Evolutionary conservation across 164 flowering plant species (phyloP).

Genomic region (Stephania cephalantha): DNA sequence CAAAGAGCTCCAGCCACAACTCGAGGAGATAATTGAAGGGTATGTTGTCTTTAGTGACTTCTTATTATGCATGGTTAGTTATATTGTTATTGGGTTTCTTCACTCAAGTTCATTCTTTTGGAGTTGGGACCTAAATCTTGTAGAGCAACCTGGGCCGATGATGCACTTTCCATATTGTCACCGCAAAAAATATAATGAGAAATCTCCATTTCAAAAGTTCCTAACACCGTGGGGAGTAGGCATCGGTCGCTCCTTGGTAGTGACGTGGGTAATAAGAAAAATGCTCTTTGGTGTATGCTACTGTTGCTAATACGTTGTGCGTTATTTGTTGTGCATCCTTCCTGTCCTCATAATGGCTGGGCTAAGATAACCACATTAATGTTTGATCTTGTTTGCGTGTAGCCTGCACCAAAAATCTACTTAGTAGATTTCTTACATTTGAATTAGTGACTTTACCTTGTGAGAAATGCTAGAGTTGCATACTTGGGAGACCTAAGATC

Average conservation of each 20-base stretch:
- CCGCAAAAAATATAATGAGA: background rate
- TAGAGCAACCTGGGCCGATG: background rate
- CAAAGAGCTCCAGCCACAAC: slow-evolving; percentile 93
- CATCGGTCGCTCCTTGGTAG: background rate
- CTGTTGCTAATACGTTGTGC: background rate
- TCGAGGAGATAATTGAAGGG: slow-evolving; percentile 92
- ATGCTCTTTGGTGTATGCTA: background rate
- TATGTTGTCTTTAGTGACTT: slow-evolving; percentile 24
- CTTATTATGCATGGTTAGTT: background rate
- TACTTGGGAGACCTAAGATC: no score
- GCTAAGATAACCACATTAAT: background rate
- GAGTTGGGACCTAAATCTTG: background rate
- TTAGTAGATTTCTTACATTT: background rate
- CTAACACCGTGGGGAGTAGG: background rate
- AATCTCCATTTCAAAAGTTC: background rate
- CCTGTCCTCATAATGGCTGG: background rate
- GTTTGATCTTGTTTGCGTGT: background rate
- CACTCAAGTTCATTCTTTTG: background rate
- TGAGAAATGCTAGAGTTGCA: no score
- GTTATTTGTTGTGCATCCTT: background rate
- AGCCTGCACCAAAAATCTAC: background rate
- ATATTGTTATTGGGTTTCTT: background rate
- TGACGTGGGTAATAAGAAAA: background rate
- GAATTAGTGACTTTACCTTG: no score
- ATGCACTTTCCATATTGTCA: background rate